A percentile compares a stretch with the other conserved stretches of the same genome.
phyloP scores from a whole-genome alignment of 441 rosid species.

The Populus tomentosa region DNA sequence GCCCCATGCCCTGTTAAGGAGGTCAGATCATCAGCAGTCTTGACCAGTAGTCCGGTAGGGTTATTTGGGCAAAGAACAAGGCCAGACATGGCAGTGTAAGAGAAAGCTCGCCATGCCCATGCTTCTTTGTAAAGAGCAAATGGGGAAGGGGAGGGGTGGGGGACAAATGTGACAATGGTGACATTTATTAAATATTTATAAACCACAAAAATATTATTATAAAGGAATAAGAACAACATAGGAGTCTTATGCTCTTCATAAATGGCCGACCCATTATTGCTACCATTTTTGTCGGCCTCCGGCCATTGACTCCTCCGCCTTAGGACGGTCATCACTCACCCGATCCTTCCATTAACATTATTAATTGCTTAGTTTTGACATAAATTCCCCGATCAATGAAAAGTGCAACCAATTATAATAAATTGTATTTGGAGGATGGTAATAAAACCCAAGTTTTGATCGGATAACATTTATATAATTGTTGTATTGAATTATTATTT shows the following conservation, averaged over 20 bases:
- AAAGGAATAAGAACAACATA: not conserved
- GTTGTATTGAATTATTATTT: too few species aligned
- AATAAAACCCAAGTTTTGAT: too few species aligned
- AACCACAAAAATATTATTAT: too few species aligned
- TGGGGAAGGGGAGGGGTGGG: not conserved
- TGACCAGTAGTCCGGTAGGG: not conserved
- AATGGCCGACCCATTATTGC: not conserved
- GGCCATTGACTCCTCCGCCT: not conserved
- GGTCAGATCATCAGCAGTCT: not conserved
- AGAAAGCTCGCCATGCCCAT: too few species aligned
- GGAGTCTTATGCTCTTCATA: not conserved
- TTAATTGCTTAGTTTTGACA: not conserved
- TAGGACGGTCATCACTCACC: not conserved
- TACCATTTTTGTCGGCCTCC: not conserved
- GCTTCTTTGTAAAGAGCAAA: not conserved
- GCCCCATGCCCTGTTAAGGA: slow-evolving; percentile 15
- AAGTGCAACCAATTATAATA: not conserved
- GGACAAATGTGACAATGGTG: not conserved
- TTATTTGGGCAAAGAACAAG: slow-evolving; percentile 11
- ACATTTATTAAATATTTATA: not conserved
- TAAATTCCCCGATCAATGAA: not conserved
- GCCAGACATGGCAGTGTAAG: not conserved
- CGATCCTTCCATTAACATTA: not conserved
- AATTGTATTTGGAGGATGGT: too few species aligned
- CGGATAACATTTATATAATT: too few species aligned